These are phyloP conservation scores for Apiotrichum veenhuisii DNA, from an alignment of 1,284 basidiomycete species.

Conservation along the genomic window DNA sequence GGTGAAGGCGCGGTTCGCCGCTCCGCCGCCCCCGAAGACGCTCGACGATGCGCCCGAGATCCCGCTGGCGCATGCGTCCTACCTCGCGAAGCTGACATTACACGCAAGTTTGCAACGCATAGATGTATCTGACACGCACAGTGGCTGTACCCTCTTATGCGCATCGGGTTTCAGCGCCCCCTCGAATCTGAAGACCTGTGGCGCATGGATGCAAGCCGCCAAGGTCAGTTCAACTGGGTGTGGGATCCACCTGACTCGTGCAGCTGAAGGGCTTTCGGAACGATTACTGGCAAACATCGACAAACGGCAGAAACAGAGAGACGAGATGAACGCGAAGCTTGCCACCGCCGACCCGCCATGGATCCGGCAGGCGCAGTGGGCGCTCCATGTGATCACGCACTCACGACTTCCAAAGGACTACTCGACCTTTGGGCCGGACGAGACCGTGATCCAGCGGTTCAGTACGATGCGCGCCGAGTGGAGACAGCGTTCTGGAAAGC, in stretches of 20 bases:
- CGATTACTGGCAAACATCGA: neutral
- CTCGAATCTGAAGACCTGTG: neutral
- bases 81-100: neutral
- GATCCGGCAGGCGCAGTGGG: neutral
- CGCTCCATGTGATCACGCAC: neutral
- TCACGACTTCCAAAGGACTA: neutral
- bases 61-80: neutral
- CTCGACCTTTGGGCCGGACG: neutral
- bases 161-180: neutral
- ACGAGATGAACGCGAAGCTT: neutral
- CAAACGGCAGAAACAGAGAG: neutral
- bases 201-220: neutral
- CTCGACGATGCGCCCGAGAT: neutral
- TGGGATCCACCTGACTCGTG: too few relatives aligned
- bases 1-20: too few relatives aligned
- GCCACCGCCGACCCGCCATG: neutral
- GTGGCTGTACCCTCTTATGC: neutral
- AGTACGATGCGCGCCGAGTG: conserved; percentile 60
- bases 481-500: neutral
- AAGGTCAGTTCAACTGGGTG: neutral
- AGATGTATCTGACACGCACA: neutral
- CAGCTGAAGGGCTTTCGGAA: neutral
- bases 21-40: neutral
- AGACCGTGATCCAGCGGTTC: conserved; percentile 31
- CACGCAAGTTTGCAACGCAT: neutral